Evolutionary conservation across 2,329 filamentous ascomycete genomes (phyloP).

Genomic region (Apiospora saccharicola): DNA sequence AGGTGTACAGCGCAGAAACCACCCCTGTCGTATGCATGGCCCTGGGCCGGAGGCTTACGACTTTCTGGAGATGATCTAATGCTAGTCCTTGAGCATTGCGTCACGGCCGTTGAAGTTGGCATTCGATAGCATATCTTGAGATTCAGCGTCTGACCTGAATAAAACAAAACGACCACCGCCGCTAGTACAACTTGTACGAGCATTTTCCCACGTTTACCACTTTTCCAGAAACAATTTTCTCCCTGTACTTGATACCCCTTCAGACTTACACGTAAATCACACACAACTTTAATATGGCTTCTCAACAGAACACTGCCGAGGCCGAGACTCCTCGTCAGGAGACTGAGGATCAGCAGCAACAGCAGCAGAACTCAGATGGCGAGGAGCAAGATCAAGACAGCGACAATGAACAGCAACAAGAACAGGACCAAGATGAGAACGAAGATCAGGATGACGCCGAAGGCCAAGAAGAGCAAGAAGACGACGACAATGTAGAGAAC

Average conservation of each 20-base stretch:
- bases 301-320: conserved; percentile 7
- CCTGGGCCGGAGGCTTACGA: not conserved
- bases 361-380: conserved; percentile 26
- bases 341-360: conserved; percentile 28
- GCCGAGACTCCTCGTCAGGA: conserved; percentile 22
- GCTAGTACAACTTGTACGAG: conserved; percentile 2
- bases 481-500: conserved; percentile 13
- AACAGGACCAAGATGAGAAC: conserved; percentile 31
- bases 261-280: conserved; percentile 14
- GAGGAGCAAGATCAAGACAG: conserved; percentile 27
- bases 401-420: conserved; percentile 6
- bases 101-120: conserved; percentile 11
- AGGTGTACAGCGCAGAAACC: not conserved
- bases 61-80: conserved; percentile 8
- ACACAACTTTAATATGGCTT: conserved; percentile 19
- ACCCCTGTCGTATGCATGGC: conserved; percentile 11
- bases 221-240: not conserved
- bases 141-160: not conserved
- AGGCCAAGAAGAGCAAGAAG: conserved; percentile 12
- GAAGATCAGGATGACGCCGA: conserved; percentile 23
- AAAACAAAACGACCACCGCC: conserved; percentile 8
- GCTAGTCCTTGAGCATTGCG: conserved; percentile 9
- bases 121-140: not conserved
- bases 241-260: not conserved
- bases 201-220: conserved; percentile 9